Base-by-base conservation (phyloP, 257 asterid genomes). In the Solanum pimpinellifolium region DNA sequence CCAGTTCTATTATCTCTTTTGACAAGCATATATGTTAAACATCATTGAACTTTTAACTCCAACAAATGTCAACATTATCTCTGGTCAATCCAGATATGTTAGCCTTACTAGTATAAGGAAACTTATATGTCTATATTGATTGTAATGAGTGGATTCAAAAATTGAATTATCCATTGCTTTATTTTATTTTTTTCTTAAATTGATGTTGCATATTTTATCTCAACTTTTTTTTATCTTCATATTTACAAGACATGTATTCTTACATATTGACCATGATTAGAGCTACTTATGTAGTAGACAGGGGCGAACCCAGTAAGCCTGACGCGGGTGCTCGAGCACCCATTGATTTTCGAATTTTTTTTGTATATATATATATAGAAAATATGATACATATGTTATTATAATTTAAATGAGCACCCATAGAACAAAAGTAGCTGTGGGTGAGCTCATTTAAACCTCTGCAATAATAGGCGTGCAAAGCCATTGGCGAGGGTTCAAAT, bases 141-240 rank as follows among this genome's bases (percentile, higher is more conserved):
- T 65, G 35, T n/a, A 33, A 11, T 4, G 31, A 25, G 18, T 25
- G 72, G 35, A 65, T 25, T 65, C 33, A n/a, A 3, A 65, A n/a
- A 11, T 65, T 65, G 72, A 5, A 65, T 11, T 25, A 65, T 65
- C 33, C 2, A 65, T 65, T 65, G 18, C 18, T n/a, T 6, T 65
- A 6, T 13, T 11, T 65, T 11, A 11, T 2, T 25, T 52, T 52
- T 42, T 41, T 0, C 0, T 0, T 2, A 52, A 16, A 52, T 16
- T 7, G 62, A 52, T 16, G 23, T 52, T 52, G 23, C 23, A 16
- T 52, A 10, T 52, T 6, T 52, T 52, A 1, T 21, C 23, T 23
- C 60, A 52, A 52, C 6, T 16, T 52, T 52, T 52, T 52, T 52
- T 52, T 4, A 9, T 16, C 23, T 52, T 52, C 23, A 52, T 16